These are phyloP conservation scores for Cadophora gregata DNA, from an alignment of 2,329 filamentous ascomycete species.

Conservation along the genomic window DNA sequence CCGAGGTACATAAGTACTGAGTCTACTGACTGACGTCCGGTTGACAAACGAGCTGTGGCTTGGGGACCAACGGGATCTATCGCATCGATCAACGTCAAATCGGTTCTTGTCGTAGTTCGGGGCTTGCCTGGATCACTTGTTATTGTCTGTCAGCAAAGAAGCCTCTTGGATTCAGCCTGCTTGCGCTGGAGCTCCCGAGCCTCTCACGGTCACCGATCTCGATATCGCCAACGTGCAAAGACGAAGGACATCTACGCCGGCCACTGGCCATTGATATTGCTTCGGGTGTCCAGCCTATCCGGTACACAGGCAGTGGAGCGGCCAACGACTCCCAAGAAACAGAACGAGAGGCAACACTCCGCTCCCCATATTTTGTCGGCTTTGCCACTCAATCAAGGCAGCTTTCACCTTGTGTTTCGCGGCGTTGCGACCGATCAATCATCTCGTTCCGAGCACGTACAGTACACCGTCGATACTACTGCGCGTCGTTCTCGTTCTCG, in stretches of 20 bases:
- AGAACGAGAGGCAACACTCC: constrained; percentile 6
- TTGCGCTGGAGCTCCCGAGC: constrained; percentile 7
- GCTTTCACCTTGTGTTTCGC: background rate
- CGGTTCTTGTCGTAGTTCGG: constrained; percentile 8
- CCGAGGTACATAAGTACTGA: constrained; percentile 13
- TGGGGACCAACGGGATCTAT: constrained; percentile 8
- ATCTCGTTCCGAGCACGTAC: constrained; percentile 1
- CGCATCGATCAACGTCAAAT: constrained; percentile 2
- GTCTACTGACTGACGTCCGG: constrained; percentile 5
- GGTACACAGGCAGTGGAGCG: constrained; percentile 5
- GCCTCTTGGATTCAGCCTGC: constrained; percentile 17
- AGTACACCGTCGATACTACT: background rate
- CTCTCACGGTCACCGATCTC: constrained; percentile 12
- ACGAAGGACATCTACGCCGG: background rate
- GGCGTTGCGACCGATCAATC: constrained; percentile 3
- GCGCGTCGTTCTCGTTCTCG: constrained; percentile 6
- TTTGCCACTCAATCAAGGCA: constrained; percentile 1
- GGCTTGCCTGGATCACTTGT: background rate
- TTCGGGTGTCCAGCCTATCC: constrained; percentile 30
- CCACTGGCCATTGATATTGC: constrained; percentile 24
- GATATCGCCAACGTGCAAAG: constrained; percentile 9
- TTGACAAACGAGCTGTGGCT: constrained; percentile 10
- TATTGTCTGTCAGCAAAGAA: constrained; percentile 15
- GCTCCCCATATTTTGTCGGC: constrained; percentile 11
- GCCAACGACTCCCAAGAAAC: constrained; percentile 1